These are phyloP conservation scores for Collariella sp. DNA, from an alignment of 495 filamentous ascomycete species.

Conservation along the genomic window DNA sequence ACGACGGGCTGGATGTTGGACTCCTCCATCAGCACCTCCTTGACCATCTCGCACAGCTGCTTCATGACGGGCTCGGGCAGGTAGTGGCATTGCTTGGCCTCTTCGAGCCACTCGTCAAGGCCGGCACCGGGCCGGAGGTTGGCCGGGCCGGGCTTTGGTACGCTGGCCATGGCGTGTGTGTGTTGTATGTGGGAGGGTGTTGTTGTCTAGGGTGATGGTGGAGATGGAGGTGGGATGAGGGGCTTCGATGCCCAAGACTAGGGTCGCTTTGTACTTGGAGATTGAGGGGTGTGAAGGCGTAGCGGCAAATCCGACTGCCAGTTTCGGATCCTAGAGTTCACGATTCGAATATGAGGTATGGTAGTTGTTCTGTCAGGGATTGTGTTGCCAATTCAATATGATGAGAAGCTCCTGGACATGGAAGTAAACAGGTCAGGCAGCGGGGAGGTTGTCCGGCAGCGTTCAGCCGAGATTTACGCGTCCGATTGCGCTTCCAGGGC, in stretches of 20 bases:
- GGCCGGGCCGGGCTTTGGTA: slow-evolving; percentile 80
- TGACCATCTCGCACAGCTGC: slow-evolving; percentile 95
- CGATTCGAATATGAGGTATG: no score
- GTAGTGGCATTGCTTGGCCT: slow-evolving; percentile 93
- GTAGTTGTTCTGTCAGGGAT: no score
- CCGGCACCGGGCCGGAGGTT: slow-evolving; percentile 72
- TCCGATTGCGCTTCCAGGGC: not conserved
- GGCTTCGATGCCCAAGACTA: no score
- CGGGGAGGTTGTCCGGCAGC: not conserved
- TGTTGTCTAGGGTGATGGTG: not conserved
- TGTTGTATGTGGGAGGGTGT: no score
- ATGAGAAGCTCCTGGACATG: not conserved
- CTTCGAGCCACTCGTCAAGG: slow-evolving; percentile 92
- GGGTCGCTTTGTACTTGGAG: no score
- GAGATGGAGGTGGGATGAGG: not conserved
- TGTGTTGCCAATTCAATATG: not conserved
- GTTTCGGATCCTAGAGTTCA: no score
- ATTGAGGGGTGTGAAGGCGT: no score
- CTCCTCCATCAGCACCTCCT: slow-evolving; percentile 98
- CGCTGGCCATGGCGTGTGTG: slow-evolving; percentile 21
- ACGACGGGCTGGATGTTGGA: slow-evolving; percentile 95
- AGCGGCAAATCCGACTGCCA: no score
- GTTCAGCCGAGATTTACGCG: slow-evolving; percentile 9
- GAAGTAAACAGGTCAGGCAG: not conserved
- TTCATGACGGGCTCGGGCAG: slow-evolving; percentile 95